Conservation (phyloP, 345 rosid genomes). For the Citrus medica region DNA sequence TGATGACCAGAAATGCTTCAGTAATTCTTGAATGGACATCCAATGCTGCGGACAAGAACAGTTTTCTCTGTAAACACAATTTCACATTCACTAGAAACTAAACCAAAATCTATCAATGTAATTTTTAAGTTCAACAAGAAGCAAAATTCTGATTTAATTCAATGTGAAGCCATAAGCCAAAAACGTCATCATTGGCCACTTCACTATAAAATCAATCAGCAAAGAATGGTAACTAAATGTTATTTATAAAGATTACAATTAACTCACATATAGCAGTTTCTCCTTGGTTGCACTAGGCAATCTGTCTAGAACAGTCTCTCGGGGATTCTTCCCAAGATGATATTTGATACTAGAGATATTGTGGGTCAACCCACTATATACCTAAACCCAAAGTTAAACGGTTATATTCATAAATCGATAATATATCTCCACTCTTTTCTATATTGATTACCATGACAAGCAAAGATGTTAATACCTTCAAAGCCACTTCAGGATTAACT, state of each 20-base stretch:
- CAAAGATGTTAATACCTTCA: slow-evolving; percentile 47
- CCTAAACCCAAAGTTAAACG: slow-evolving; percentile 43
- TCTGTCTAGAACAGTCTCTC: slow-evolving; percentile 73
- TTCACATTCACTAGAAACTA: slow-evolving; percentile 17
- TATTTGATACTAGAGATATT: slow-evolving; percentile 79
- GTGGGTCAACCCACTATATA: slow-evolving; percentile 67
- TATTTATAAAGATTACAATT: background rate
- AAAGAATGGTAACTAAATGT: background rate
- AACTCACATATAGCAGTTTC: slow-evolving; percentile 70
- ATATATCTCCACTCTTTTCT: background rate
- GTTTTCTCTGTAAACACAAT: slow-evolving; percentile 21
- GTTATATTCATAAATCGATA: slow-evolving; percentile 7
- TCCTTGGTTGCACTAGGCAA: slow-evolving; percentile 68
- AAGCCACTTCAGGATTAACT: slow-evolving; percentile 67
- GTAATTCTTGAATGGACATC: slow-evolving; percentile 74
- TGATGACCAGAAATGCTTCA: slow-evolving; percentile 91
- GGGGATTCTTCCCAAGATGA: slow-evolving; percentile 70
- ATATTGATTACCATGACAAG: background rate
- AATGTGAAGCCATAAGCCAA: background rate
- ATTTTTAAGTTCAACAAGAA: background rate
- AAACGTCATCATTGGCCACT: background rate
- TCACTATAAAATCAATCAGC: background rate
- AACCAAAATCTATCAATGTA: slow-evolving; percentile 8
- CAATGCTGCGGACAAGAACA: slow-evolving; percentile 53
- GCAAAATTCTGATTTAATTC: background rate